These are phyloP conservation scores for Coniochaeta sp. DNA, from an alignment of 2,329 filamentous ascomycete genomes.

Conservation along the genomic window DNA sequence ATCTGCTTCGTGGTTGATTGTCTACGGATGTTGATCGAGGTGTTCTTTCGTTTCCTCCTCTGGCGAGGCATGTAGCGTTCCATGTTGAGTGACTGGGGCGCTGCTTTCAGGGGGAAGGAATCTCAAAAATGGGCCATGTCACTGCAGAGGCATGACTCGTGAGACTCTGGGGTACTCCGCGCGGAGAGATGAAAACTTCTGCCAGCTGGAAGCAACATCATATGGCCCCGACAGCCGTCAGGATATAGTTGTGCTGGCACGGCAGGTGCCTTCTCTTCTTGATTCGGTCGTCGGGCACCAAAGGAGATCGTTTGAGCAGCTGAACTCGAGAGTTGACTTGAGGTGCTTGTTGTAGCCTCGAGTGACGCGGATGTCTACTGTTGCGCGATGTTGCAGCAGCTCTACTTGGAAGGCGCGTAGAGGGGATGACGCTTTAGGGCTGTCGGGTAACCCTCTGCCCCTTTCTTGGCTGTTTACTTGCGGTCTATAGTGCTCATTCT, in stretches of 20 bases:
- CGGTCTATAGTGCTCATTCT: not conserved
- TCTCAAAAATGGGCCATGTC: not conserved
- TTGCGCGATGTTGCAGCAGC: not conserved
- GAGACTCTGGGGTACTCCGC: not conserved
- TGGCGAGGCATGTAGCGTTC: not conserved
- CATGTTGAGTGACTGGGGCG: not conserved
- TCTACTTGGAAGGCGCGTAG: not conserved
- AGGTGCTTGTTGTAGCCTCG: not conserved
- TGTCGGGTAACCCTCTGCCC: not conserved
- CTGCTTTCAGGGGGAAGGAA: not conserved
- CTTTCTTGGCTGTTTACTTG: not conserved
- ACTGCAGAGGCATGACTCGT: not conserved
- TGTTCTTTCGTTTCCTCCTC: not conserved
- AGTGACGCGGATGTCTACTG: not conserved
- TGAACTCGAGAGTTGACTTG: not conserved
- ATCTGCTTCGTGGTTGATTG: not conserved
- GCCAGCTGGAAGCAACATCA: not conserved
- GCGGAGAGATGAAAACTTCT: not conserved
- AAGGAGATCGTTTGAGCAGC: not conserved
- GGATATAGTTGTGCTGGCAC: not conserved
- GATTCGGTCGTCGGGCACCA: not conserved
- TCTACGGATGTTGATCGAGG: no score
- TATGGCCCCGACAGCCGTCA: not conserved
- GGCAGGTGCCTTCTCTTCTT: not conserved
- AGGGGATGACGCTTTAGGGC: not conserved